phyloP scores from a whole-genome alignment of 176 grass and related monocot species.

The Saccharum spontaneum region DNA sequence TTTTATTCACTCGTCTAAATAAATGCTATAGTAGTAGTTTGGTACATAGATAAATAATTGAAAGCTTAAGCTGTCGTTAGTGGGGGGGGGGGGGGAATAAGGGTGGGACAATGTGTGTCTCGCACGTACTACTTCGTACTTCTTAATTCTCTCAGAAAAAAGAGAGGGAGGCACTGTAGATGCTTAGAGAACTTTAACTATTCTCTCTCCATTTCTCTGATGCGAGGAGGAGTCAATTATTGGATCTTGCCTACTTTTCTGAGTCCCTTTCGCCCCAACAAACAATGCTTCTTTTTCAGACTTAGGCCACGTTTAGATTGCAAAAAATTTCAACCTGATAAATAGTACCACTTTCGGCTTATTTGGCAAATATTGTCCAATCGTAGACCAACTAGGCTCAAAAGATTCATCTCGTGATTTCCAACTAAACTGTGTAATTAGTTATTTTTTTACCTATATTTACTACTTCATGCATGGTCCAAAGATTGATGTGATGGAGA shows the following conservation, averaged over 20 bases:
- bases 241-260: slow-evolving; percentile 32
- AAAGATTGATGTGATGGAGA: no score
- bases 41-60: slow-evolving; percentile 39
- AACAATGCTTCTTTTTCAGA: slow-evolving; percentile 35
- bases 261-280: slow-evolving; percentile 24
- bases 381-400: no score
- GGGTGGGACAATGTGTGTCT: slow-evolving; percentile 3
- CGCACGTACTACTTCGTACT: not conserved
- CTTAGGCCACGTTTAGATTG: no score
- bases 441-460: no score
- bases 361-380: no score
- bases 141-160: no score
- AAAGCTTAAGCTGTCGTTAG: slow-evolving; percentile 45
- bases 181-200: slow-evolving; percentile 12
- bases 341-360: no score
- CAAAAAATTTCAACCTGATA: no score
- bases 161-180: not conserved
- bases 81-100: slow-evolving; percentile 34
- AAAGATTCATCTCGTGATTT: no score
- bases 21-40: slow-evolving; percentile 34
- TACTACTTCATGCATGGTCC: no score
- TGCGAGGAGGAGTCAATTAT: slow-evolving; percentile 50
- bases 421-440: no score
- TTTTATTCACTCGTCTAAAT: slow-evolving; percentile 25
- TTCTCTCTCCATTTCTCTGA: slow-evolving; percentile 20